Evolutionary conservation across 805 yeast species (phyloP).

Genomic region (Sporopachydermia lactativora): DNA sequence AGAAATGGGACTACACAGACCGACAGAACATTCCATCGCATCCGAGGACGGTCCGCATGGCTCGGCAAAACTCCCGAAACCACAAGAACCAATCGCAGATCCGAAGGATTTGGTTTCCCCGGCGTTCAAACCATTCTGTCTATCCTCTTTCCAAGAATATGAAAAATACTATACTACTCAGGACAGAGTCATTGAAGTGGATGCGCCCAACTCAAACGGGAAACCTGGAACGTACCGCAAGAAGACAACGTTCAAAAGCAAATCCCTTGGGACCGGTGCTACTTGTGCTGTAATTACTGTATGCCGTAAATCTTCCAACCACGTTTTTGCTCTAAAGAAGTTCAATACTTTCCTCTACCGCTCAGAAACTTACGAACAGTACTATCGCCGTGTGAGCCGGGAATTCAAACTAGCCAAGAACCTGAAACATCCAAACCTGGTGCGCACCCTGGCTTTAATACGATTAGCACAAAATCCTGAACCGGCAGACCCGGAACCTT

Average conservation of each 20-base stretch:
- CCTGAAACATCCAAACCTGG: conserved; percentile 1
- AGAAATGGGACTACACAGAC: conserved; percentile 1
- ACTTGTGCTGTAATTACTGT: not conserved
- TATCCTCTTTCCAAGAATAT: not conserved
- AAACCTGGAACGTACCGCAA: not conserved
- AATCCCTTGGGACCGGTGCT: not conserved
- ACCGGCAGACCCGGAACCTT: not conserved
- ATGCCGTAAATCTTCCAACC: not conserved
- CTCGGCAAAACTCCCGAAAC: not conserved
- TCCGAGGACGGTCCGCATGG: not conserved
- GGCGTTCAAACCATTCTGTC: not conserved
- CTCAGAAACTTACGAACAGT: not conserved
- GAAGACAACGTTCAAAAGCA: not conserved
- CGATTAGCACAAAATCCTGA: not conserved
- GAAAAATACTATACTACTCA: not conserved
- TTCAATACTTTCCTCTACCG: not conserved
- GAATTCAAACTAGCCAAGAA: not conserved
- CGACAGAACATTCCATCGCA: not conserved
- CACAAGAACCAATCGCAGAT: not conserved
- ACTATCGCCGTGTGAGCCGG: not conserved
- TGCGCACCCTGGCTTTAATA: not conserved
- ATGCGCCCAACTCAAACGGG: not conserved
- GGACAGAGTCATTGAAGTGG: not conserved
- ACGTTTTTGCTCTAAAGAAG: conserved; percentile 1
- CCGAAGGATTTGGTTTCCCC: not conserved